Percentiles rank a stretch among this genome's conserved stretches.
phyloP scores from a whole-genome alignment of 176 grass and related monocot species.

The Aegilops sharonensis region DNA sequence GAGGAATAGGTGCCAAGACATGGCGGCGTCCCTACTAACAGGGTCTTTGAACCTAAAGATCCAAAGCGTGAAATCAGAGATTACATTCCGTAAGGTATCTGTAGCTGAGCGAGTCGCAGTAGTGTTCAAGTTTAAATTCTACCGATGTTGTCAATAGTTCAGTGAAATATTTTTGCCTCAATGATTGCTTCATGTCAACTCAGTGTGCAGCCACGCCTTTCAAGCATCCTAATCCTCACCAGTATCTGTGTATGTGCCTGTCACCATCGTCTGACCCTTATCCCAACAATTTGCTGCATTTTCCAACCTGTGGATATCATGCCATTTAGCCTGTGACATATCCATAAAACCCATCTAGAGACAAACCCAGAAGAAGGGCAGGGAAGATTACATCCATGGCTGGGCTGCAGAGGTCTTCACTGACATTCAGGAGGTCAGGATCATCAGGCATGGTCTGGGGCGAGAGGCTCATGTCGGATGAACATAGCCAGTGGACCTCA shows the following conservation, averaged over 20 bases:
- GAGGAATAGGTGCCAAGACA: too few species aligned
- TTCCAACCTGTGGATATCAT: slow-evolving; percentile 5
- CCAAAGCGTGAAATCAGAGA: too few species aligned
- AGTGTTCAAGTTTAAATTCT: background rate
- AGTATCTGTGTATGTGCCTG: slow-evolving; percentile 12
- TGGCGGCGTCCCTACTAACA: too few species aligned
- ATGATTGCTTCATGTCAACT: slow-evolving; percentile 2
- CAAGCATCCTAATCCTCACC: background rate
- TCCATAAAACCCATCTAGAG: background rate
- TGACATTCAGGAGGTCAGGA: slow-evolving; percentile 65
- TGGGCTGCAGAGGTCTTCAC: slow-evolving; percentile 50
- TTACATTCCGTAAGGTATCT: too few species aligned
- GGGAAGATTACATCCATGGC: slow-evolving; percentile 34
- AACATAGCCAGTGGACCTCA: slow-evolving; percentile 10
- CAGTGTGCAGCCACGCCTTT: slow-evolving; percentile 5
- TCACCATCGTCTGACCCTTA: slow-evolving; percentile 16
- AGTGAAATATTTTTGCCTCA: background rate
- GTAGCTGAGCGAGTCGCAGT: too few species aligned
- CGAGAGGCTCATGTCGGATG: slow-evolving; percentile 44
- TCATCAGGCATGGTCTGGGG: slow-evolving; percentile 79
- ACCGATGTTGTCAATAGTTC: background rate
- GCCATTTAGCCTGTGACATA: background rate
- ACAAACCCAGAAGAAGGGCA: slow-evolving; percentile 6
- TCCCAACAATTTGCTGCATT: background rate
- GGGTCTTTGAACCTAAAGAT: too few species aligned